These are phyloP conservation scores for Aspergillus brunneoviolaceus DNA, from an alignment of 2,329 filamentous ascomycete genomes.

Conservation along the genomic window DNA sequence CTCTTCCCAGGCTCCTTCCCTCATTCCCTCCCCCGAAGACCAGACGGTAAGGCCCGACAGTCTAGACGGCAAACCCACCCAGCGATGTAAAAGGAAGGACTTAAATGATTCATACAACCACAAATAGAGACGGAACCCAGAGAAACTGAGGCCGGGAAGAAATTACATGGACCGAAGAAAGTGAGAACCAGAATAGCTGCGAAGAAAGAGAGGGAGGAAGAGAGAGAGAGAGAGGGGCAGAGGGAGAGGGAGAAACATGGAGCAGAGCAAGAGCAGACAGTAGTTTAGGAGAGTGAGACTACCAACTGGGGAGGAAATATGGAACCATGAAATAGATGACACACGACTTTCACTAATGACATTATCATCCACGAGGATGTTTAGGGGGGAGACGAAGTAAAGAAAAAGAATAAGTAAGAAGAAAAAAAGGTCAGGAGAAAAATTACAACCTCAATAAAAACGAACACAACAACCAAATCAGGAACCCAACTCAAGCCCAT, in stretches of 20 bases:
- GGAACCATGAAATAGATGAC: not conserved
- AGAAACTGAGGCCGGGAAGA: not conserved
- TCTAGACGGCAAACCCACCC: not conserved
- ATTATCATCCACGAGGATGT: not conserved
- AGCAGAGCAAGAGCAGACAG: not conserved
- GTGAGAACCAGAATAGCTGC: not conserved
- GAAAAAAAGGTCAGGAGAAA: too few relatives aligned
- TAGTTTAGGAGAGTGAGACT: not conserved
- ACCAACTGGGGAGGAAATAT: not conserved
- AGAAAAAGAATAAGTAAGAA: not conserved
- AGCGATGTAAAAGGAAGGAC: constrained; percentile 1
- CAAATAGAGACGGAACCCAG: not conserved
- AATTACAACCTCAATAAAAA: too few relatives aligned
- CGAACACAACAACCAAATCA: not conserved
- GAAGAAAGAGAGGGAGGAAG: not conserved
- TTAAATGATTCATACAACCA: not conserved
- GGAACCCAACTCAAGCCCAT: not conserved
- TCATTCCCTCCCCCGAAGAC: not conserved
- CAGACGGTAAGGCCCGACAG: constrained; percentile 1
- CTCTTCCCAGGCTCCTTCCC: not conserved
- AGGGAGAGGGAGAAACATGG: not conserved
- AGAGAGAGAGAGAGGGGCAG: not conserved
- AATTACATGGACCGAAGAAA: not conserved
- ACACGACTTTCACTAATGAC: not conserved
- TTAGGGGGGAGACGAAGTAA: not conserved